A percentile compares a stretch with the other conserved stretches of the same genome.
Evolutionary conservation across 352 stramenopile species (phyloP).

Genomic region (Pythium monospermum): DNA sequence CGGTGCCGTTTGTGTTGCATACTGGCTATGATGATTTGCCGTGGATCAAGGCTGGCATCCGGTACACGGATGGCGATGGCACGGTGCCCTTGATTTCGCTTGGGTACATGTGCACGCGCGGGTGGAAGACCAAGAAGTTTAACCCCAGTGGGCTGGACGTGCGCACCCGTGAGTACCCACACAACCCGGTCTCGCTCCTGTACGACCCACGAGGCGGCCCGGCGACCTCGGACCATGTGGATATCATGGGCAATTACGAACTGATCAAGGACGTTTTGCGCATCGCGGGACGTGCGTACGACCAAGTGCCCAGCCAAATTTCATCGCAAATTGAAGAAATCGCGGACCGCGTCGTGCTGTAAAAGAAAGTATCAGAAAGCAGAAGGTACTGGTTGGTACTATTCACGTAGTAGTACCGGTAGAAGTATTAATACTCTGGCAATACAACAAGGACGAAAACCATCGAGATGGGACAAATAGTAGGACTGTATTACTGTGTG

Average conservation of each 20-base stretch:
- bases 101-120: slow-evolving; percentile 92
- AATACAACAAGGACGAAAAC: too few relatives aligned
- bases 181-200: slow-evolving; percentile 73
- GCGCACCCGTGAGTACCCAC: slow-evolving; percentile 70
- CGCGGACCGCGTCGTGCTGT: slow-evolving; percentile 38
- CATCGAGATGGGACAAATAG: too few relatives aligned
- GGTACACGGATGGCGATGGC: slow-evolving; percentile 89
- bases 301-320: slow-evolving; percentile 68
- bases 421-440: too few relatives aligned
- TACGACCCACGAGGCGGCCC: slow-evolving; percentile 66
- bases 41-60: slow-evolving; percentile 76
- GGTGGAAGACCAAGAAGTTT: slow-evolving; percentile 72
- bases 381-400: too few relatives aligned
- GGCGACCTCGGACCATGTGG: slow-evolving; percentile 89
- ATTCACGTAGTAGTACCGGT: too few relatives aligned
- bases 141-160: slow-evolving; percentile 89
- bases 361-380: neutral
- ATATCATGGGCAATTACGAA: slow-evolving; percentile 94
- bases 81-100: slow-evolving; percentile 91
- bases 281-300: slow-evolving; percentile 54
- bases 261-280: slow-evolving; percentile 79
- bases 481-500: too few relatives aligned
- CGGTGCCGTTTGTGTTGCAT: slow-evolving; percentile 61
- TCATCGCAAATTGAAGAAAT: slow-evolving; percentile 65
- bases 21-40: slow-evolving; percentile 54